Evolutionary conservation across 768 basidiomycete species (phyloP).

Genomic region (Lentinula guzmanii): DNA sequence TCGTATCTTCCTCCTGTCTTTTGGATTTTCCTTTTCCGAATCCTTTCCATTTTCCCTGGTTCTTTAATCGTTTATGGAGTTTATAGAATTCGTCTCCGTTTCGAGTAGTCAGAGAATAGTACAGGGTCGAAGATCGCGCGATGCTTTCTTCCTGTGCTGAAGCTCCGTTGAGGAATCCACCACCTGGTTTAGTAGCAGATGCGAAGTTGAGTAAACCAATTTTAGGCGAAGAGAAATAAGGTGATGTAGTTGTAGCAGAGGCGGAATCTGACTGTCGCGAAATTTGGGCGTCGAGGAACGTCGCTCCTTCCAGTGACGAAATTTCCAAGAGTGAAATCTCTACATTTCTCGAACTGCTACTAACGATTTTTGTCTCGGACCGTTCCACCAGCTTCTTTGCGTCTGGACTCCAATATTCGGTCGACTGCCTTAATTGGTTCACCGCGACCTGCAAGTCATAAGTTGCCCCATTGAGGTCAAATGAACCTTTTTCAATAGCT

Average conservation of each 20-base stretch:
- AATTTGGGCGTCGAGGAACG: constrained; percentile 24
- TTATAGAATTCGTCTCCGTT: constrained; percentile 57
- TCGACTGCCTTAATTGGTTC: constrained; percentile 29
- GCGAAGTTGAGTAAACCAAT: constrained; percentile 75
- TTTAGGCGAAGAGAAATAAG: constrained; percentile 13
- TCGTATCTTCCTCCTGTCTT: neutral
- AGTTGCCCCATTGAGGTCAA: constrained; percentile 18
- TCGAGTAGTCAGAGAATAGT: constrained; percentile 50
- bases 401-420: constrained; percentile 48
- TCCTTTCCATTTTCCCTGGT: neutral
- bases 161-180: constrained; percentile 68
- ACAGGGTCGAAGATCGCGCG: constrained; percentile 70
- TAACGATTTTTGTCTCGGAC: neutral
- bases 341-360: neutral
- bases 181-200: constrained; percentile 68
- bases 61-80: constrained; percentile 35
- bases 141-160: constrained; percentile 80
- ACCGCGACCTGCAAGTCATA: constrained; percentile 21
- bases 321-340: constrained; percentile 51
- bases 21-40: neutral
- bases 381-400: constrained; percentile 12
- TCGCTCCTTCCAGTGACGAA: constrained; percentile 59
- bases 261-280: constrained; percentile 1
- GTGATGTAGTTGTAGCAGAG: constrained; percentile 11
- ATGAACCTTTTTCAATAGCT: constrained; percentile 42